Base-by-base conservation (phyloP, 768 basidiomycete species). In the Suillus decipiens region DNA sequence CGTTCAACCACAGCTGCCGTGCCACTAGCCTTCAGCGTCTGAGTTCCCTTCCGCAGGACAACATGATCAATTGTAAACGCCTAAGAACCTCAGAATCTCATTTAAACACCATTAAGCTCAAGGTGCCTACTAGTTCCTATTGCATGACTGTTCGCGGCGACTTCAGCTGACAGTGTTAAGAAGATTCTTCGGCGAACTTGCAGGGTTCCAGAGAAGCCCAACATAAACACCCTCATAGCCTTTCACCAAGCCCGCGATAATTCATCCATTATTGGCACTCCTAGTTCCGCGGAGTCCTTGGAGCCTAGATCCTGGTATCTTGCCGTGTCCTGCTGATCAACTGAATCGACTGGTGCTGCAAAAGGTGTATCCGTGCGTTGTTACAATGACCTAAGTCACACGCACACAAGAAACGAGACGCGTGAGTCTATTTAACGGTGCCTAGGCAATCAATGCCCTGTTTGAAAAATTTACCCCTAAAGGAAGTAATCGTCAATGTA, bases 201-300 rank as follows among this genome's bases (percentile, higher is more conserved):
- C 37, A 57, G 56, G 56, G 56, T 28, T 57, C 17, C 3, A 19
- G 28, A 57, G 56, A 57, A 41, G 39, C 24, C 37, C 17, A 41
- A 12, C 24, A 28, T 41, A 19, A 24, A 55, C 54, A 28, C 56
- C 56, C 39, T 39, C 55, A 41, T 57, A 57, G 10, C 17, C 8
- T 57, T 28, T 57, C 37, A 39, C 55, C 15, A 57, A 41, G 56
- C 39, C 56, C 22, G 22, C 24, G 37, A 56, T 2, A 19, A 4
- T 41, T 24, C 37, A 41, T 28, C 56, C 39, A 57, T 57, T 28
- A 41, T 57, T 41, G 37, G 37, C 24, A 57, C 56, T 10, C 24
- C 31, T 19, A 57, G 17, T 57, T 57, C 56, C 56, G 56, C 24
- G 56, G 56, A 31, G 39, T 39, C 24, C 51, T 33, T 53, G 31